These are phyloP conservation scores for Collybiopsis confluens DNA, from an alignment of 768 basidiomycete species.

Conservation along the genomic window DNA sequence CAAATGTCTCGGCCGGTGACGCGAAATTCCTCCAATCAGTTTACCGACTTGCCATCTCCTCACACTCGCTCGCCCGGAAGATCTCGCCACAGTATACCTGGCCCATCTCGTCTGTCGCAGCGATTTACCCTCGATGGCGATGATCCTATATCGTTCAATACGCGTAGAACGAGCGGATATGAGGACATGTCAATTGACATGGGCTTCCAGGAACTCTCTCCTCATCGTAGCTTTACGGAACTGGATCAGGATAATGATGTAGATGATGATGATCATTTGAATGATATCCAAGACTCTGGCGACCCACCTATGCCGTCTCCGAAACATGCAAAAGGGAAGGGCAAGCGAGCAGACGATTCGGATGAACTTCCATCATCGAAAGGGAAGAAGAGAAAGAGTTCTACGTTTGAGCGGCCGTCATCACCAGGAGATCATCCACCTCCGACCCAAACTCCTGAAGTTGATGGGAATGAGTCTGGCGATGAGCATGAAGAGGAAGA, in stretches of 20 bases:
- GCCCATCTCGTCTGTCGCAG: constrained; percentile 29
- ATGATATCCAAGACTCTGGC: constrained; percentile 14
- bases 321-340: constrained; percentile 38
- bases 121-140: constrained; percentile 18
- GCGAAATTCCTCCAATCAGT: constrained; percentile 53
- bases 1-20: constrained; percentile 43
- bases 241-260: constrained; percentile 48
- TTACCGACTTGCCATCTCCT: constrained; percentile 62
- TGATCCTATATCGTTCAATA: constrained; percentile 14
- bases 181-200: constrained; percentile 17
- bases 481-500: constrained; percentile 18
- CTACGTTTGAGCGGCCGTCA: not conserved
- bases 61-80: constrained; percentile 25
- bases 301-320: constrained; percentile 18
- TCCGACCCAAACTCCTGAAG: constrained; percentile 13
- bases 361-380: constrained; percentile 23
- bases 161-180: constrained; percentile 20
- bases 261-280: constrained; percentile 30
- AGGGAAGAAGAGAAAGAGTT: constrained; percentile 43
- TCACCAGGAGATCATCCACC: constrained; percentile 1
- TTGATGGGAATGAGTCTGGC: constrained; percentile 25
- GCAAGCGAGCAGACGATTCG: constrained; percentile 21
- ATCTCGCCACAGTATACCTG: constrained; percentile 35
- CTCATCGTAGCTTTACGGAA: constrained; percentile 40
- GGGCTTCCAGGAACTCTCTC: constrained; percentile 24